These are phyloP conservation scores for Parathielavia hyrcaniae DNA, from an alignment of 495 filamentous ascomycete genomes.

Conservation along the genomic window DNA sequence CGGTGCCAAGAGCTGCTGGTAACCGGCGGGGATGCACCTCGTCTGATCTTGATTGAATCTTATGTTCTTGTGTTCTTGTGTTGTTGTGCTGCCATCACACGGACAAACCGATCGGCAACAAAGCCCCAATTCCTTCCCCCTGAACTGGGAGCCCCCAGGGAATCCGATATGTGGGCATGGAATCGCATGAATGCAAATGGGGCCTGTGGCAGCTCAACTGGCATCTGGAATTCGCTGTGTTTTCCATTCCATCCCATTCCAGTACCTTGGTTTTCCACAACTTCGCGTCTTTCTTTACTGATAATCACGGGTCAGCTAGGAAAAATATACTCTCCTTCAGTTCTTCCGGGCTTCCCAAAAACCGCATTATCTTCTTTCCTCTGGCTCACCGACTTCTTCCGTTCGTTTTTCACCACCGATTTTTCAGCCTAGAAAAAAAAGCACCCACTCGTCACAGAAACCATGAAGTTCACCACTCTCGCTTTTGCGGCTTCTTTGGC, in stretches of 20 bases:
- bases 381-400: neutral
- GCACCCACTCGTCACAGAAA: neutral
- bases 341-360: neutral
- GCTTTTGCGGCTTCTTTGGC: constrained; percentile 25
- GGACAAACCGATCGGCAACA: constrained; percentile 2
- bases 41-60: constrained; percentile 1
- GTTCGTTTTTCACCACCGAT: neutral
- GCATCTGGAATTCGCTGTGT: neutral
- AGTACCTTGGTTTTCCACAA: neutral
- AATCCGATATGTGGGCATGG: neutral
- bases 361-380: neutral
- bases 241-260: neutral
- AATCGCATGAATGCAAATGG: neutral
- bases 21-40: neutral
- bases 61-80: neutral
- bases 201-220: neutral
- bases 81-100: neutral
- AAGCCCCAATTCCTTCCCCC: neutral
- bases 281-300: neutral
- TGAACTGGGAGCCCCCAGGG: neutral
- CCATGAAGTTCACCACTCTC: constrained; percentile 26
- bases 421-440: neutral
- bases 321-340: neutral
- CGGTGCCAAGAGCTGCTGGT: neutral
- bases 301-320: neutral